Percentiles rank a stretch among this genome's conserved stretches.
Conservation (phyloP, 257 asterid genomes). For the Rubia yunnanensis region DNA sequence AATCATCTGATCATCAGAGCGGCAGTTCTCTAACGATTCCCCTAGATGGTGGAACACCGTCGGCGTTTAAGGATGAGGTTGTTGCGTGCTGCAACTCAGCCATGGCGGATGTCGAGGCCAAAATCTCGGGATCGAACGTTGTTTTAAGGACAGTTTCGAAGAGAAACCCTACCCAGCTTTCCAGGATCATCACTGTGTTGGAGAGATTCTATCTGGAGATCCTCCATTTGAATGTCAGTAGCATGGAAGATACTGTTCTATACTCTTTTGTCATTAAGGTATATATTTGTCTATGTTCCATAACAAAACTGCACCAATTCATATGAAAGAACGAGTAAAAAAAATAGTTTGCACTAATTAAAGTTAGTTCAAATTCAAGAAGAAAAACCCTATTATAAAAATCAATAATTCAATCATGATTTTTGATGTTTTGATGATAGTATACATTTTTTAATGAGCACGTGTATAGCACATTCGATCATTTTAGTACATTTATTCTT, state of each 20-base stretch:
- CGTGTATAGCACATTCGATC: no score
- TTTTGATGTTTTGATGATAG: neutral
- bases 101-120: slow-evolving; percentile 78
- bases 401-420: neutral
- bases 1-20: slow-evolving; percentile 26
- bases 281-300: neutral
- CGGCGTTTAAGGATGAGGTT: slow-evolving; percentile 39
- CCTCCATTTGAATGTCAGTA: slow-evolving; percentile 79
- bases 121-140: slow-evolving; percentile 68
- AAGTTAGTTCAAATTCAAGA: no score
- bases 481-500: no score
- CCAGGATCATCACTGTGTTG: slow-evolving; percentile 54
- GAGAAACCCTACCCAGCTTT: slow-evolving; percentile 63
- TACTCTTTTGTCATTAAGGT: slow-evolving; percentile 90
- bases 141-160: slow-evolving; percentile 54
- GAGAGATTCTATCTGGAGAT: slow-evolving; percentile 66
- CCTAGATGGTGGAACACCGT: slow-evolving; percentile 3
- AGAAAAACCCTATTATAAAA: no score
- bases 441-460: no score
- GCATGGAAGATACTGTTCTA: slow-evolving; percentile 96
- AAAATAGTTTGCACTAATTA: no score
- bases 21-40: neutral
- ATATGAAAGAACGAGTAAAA: no score
- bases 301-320: no score
- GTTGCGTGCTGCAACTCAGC: slow-evolving; percentile 90